A percentile compares a stretch with the other conserved stretches of the same genome.
These are phyloP conservation scores for Jamesozyma piceae DNA, from an alignment of 805 yeast genomes.

Conservation along the genomic window DNA sequence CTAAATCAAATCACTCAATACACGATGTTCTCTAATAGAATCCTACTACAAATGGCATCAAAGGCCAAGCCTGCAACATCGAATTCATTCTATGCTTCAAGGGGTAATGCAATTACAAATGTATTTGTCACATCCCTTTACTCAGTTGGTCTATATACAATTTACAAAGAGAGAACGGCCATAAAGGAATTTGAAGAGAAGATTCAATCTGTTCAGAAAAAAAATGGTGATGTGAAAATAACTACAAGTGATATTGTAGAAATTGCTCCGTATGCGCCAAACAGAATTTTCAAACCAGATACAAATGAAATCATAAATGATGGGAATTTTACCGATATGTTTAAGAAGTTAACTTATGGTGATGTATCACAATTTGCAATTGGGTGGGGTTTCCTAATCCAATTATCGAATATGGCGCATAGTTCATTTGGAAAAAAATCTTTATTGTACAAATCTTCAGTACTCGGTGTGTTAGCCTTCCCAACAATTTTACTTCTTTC, in stretches of 20 bases:
- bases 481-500: constrained; percentile 1
- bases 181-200: background rate
- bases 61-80: background rate
- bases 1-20: no score
- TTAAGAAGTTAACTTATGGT: constrained; percentile 1
- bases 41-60: background rate
- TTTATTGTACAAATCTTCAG: background rate
- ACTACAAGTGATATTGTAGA: background rate
- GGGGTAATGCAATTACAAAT: background rate
- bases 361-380: constrained; percentile 4
- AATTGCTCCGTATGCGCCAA: background rate
- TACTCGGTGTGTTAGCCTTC: background rate
- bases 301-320: no score
- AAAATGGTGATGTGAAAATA: background rate
- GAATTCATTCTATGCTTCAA: background rate
- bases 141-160: constrained; percentile 2
- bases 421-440: constrained; percentile 3
- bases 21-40: constrained; percentile 1
- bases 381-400: constrained; percentile 2
- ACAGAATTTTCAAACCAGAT: constrained; percentile 1
- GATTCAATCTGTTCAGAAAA: background rate
- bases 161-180: constrained; percentile 1
- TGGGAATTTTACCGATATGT: no score
- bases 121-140: constrained; percentile 3
- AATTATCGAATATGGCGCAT: constrained; percentile 2